Conservation (phyloP, 2,329 filamentous ascomycete genomes). For the Epichloe hybrida region DNA sequence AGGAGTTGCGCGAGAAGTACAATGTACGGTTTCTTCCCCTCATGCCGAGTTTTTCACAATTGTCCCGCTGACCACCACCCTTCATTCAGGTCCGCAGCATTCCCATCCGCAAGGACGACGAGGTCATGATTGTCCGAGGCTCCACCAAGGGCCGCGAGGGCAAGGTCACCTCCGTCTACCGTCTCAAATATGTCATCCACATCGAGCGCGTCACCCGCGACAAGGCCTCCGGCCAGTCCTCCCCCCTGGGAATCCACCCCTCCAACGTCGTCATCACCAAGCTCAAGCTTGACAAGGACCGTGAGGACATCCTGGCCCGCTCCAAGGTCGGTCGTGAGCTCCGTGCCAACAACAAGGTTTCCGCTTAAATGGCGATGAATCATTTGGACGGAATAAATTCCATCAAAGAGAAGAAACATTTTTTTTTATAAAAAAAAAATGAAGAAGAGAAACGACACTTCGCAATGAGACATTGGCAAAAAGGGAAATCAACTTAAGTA, state of each 20-base stretch:
- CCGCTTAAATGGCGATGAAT: constrained; percentile 28
- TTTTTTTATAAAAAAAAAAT: constrained; percentile 7
- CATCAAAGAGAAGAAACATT: not conserved
- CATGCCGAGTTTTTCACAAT: not conserved
- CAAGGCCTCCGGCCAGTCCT: constrained; percentile 94
- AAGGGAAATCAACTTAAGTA: constrained; percentile 8
- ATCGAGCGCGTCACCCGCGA: constrained; percentile 93
- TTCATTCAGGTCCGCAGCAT: constrained; percentile 71
- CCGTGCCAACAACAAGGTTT: constrained; percentile 56
- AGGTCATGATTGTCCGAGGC: constrained; percentile 85
- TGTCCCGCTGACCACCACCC: not conserved
- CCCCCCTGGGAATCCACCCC: constrained; percentile 85
- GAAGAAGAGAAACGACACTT: constrained; percentile 9
- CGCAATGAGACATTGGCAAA: constrained; percentile 8
- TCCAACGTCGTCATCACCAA: constrained; percentile 98
- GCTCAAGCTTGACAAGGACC: constrained; percentile 96
- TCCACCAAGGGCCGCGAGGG: constrained; percentile 96
- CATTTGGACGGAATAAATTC: not conserved
- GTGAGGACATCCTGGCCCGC: constrained; percentile 76
- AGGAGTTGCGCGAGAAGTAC: constrained; percentile 98
- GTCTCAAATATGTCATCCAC: constrained; percentile 95
- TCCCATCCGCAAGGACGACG: constrained; percentile 95
- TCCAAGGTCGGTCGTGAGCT: constrained; percentile 70
- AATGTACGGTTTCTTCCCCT: constrained; percentile 51
- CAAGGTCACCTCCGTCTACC: constrained; percentile 96